These are phyloP conservation scores for Tuber calosporum DNA, from an alignment of 495 filamentous ascomycete species.

Conservation along the genomic window DNA sequence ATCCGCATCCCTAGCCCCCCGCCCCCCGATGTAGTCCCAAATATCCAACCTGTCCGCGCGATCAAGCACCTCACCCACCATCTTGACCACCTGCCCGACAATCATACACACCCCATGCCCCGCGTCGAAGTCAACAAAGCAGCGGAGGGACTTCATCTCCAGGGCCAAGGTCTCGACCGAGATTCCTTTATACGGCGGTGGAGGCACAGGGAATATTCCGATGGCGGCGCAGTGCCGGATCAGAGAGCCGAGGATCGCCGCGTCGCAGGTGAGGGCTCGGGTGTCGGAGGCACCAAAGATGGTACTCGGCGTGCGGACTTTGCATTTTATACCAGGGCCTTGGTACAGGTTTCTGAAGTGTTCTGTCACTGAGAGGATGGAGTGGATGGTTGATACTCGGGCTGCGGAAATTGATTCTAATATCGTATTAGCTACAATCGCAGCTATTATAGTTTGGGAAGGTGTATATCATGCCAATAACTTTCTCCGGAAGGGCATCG, in stretches of 20 bases:
- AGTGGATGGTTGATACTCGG: background rate
- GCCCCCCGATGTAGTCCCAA: background rate
- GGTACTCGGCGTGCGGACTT: background rate
- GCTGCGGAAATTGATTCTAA: background rate
- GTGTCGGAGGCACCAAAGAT: background rate
- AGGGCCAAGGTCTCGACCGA: background rate
- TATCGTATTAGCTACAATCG: background rate
- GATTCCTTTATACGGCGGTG: constrained; percentile 8
- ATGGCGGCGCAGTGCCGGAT: constrained; percentile 8
- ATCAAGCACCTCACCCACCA: background rate
- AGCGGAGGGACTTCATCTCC: constrained; percentile 3
- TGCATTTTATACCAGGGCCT: constrained; percentile 4
- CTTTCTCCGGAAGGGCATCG: constrained; percentile 6
- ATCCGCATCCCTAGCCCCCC: background rate
- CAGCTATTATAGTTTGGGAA: background rate
- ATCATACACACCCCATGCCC: constrained; percentile 17
- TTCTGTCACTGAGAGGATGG: constrained; percentile 10
- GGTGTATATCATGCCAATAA: constrained; percentile 9
- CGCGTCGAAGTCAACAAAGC: constrained; percentile 7
- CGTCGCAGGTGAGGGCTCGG: constrained; percentile 11
- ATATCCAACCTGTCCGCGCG: background rate
- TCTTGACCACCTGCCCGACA: background rate
- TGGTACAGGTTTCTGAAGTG: constrained; percentile 6
- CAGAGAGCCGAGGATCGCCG: constrained; percentile 21
- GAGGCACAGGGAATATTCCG: constrained; percentile 21